These are phyloP conservation scores for Kalmanozyma brasiliensis DNA, from an alignment of 1,284 basidiomycete genomes.

Conservation along the genomic window DNA sequence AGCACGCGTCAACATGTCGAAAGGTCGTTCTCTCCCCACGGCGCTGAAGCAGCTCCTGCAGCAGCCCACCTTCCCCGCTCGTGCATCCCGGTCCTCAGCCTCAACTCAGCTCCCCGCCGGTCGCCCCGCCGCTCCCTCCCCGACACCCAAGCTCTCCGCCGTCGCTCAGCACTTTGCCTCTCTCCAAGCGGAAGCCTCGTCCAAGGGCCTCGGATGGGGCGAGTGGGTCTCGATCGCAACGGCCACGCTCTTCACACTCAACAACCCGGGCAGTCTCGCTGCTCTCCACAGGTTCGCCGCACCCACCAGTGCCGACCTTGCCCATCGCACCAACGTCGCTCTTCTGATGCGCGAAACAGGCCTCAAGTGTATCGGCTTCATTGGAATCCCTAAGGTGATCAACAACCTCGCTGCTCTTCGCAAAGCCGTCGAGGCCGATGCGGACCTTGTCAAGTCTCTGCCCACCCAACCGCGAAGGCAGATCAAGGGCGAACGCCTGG, in stretches of 20 bases:
- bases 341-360: slow-evolving; percentile 91
- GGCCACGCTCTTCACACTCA: slow-evolving; percentile 82
- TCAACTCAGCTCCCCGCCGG: slow-evolving; percentile 48
- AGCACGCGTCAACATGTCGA: slow-evolving; percentile 46
- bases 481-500: slow-evolving; percentile 41
- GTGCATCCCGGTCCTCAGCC: slow-evolving; percentile 70
- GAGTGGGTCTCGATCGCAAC: slow-evolving; percentile 88
- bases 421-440: slow-evolving; percentile 59
- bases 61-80: slow-evolving; percentile 75
- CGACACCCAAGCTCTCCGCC: slow-evolving; percentile 75
- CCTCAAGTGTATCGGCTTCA: slow-evolving; percentile 90
- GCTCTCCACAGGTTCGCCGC: slow-evolving; percentile 82
- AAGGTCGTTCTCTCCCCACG: slow-evolving; percentile 63
- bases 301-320: slow-evolving; percentile 70
- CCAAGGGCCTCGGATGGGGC: slow-evolving; percentile 75
- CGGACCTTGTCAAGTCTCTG: slow-evolving; percentile 52
- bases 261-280: slow-evolving; percentile 81
- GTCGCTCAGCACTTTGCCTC: slow-evolving; percentile 71
- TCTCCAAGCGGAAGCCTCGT: slow-evolving; percentile 75
- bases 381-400: slow-evolving; percentile 81
- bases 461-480: slow-evolving; percentile 58
- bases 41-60: slow-evolving; percentile 79
- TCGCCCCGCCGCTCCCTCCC: slow-evolving; percentile 73
- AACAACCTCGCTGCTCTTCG: slow-evolving; percentile 67
- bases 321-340: slow-evolving; percentile 74